Evolutionary conservation across 495 filamentous ascomycete species (phyloP), one percentile per base, ranked within the genome.

Genomic region (Hypoxylon intermedium): DNA sequence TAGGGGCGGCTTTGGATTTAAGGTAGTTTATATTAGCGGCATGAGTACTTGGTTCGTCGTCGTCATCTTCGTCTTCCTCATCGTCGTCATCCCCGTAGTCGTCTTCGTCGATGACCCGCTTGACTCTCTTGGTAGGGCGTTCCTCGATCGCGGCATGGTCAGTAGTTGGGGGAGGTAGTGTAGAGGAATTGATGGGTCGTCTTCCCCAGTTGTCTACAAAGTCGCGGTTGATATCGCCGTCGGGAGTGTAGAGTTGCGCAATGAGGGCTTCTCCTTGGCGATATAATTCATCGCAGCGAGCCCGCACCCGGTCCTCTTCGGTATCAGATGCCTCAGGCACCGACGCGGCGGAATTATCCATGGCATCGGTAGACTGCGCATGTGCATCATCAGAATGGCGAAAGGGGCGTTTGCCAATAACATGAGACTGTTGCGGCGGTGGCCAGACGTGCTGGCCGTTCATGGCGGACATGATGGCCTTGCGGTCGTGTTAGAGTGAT

Each of bases 21-120:
- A 83, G 72, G 13, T 86, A 82, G 1, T 84, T 85, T 20, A 80
- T 72, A 45, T 74, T 72, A 46, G 72, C 65, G 20, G 47, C 18
- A 13, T 55, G 44, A 28, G 31, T 37, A 45, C n/a, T 46, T 46
- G 71, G 67, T 41, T 80, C 76, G 11, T 82, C 79, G 23, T 87
- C 85, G 26, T 87, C 85, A 2, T 87, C 85, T 5, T 83, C 82
- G 0, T 87, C 81, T 13, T 86, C 85, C 2, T 90, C 88, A 37
- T 95, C 90, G 50, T 94, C 91, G 42, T 96, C 91, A 55, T 96
- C 90, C 42, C 89, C 90, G 65, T 91, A 91, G 72, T 89, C 86
- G 53, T 88, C 88, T 58, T 92, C 89, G 65, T 91, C 87, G 63
- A 84, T 83, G 68, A 81, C 74, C 65, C 82, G 77, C 66, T 79